Evolutionary conservation across 495 filamentous ascomycete genomes (phyloP).

Genomic region (Aspergillus mulundensis): DNA sequence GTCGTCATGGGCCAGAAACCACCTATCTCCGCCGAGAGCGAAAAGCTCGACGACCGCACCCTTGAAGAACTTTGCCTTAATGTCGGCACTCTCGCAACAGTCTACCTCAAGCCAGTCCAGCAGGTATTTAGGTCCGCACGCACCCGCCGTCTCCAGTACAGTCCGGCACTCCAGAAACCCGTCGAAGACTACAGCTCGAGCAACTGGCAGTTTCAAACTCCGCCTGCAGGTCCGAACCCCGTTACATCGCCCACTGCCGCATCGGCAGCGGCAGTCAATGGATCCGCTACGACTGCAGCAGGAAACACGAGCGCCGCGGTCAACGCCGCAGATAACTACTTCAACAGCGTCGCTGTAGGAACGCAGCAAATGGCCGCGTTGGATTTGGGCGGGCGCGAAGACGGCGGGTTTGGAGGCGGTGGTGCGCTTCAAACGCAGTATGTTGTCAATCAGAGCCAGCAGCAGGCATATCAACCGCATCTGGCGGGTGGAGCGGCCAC

Average conservation of each 20-base stretch:
- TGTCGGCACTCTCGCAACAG: constrained; percentile 92
- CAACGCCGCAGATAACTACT: constrained; percentile 81
- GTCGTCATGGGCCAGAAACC: constrained; percentile 98
- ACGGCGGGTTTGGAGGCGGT: constrained; percentile 35
- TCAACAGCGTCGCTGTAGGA: constrained; percentile 66
- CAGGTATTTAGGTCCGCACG: constrained; percentile 94
- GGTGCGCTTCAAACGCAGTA: constrained; percentile 43
- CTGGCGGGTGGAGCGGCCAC: constrained; percentile 45
- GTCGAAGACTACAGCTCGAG: constrained; percentile 42
- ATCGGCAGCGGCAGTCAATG: constrained; percentile 16
- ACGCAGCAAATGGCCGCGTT: constrained; percentile 67
- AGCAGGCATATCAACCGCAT: constrained; percentile 50
- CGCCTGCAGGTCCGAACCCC: constrained; percentile 6
- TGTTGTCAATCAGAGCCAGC: constrained; percentile 53
- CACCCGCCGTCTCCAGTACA: constrained; percentile 69
- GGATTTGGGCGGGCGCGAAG: constrained; percentile 50
- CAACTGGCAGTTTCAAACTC: constrained; percentile 28
- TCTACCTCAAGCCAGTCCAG: constrained; percentile 96
- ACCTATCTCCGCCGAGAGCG: constrained; percentile 91
- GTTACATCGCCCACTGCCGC: constrained; percentile 17
- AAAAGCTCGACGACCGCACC: constrained; percentile 86
- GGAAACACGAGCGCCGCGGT: constrained; percentile 62
- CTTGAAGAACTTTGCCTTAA: constrained; percentile 97
- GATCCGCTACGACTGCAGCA: constrained; percentile 20
- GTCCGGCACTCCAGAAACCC: constrained; percentile 77